Evolutionary conservation across 1,284 basidiomycete genomes (phyloP).

Genomic region (Entoloma clypeatum): DNA sequence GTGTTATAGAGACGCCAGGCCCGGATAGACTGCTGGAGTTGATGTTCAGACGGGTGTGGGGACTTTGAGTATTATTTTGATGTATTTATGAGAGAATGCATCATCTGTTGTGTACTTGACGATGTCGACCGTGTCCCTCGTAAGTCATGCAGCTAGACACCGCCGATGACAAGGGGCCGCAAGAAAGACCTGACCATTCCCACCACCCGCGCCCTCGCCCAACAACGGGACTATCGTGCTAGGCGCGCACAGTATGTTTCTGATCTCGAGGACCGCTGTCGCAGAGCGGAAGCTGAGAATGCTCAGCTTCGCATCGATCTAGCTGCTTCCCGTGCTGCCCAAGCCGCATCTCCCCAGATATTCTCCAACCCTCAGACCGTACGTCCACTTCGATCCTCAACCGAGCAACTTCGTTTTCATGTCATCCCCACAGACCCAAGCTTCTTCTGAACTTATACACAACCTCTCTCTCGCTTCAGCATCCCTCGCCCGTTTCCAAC

Average conservation of each 20-base stretch:
- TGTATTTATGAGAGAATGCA: too few species aligned
- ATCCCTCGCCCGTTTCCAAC: conserved; percentile 46
- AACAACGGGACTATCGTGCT: conserved; percentile 63
- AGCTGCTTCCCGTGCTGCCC: conserved; percentile 33
- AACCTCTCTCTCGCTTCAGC: conserved; percentile 42
- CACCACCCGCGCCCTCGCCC: conserved; percentile 43
- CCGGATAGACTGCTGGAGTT: conserved; percentile 42
- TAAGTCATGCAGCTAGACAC: conserved; percentile 9
- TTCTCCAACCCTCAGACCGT: conserved; percentile 42
- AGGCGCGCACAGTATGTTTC: conserved; percentile 54
- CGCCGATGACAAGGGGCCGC: conserved; percentile 56
- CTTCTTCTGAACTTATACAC: conserved; percentile 49
- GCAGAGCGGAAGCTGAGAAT: conserved; percentile 53
- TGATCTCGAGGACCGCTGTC: conserved; percentile 52
- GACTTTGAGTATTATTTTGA: conserved; percentile 9
- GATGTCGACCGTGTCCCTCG: too few species aligned
- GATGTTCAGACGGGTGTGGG: conserved; percentile 58
- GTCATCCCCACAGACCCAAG: conserved; percentile 35
- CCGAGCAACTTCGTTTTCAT: conserved; percentile 4
- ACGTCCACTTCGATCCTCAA: conserved; percentile 18
- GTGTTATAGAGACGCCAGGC: conserved; percentile 57
- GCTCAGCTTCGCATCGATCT: conserved; percentile 45
- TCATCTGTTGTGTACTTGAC: too few species aligned
- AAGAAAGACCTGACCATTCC: conserved; percentile 59
- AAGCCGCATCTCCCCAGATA: conserved; percentile 28